Base-by-base conservation (phyloP, 2,329 filamentous ascomycete genomes). In the Bimuria novae-zelandiae region DNA sequence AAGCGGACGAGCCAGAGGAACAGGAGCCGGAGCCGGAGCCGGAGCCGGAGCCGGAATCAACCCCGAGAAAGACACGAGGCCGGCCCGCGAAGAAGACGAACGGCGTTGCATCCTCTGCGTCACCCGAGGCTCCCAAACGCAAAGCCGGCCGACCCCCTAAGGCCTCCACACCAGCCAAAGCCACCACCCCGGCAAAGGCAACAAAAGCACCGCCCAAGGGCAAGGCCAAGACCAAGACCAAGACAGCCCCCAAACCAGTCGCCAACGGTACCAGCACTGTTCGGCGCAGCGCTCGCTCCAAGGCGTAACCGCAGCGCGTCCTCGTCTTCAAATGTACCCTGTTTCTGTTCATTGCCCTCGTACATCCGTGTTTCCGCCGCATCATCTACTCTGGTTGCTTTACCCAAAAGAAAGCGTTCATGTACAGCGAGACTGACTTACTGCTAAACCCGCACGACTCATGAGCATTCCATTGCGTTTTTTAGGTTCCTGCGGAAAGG, bases 91-190 rank as follows among this genome's bases (percentile, higher is more conserved):
- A 35, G 39, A 62, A 62, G 27, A 45, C 60, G 3, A 64, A 62
- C 36, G 59, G 61, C 1, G 54, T 56, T 3, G 43, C 60, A 11
- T 36, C 57, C 17, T 51, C 59, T 7, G n/a, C n/a, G n/a, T n/a
- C n/a, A n/a, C 54, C 60, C 17, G 63, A 63, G 36, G 54, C 50
- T 33, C 45, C 52, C 21, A 47, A 39, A 21, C 39, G 27, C 22
- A 43, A 39, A 51, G 29, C 48, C 11, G 16, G n/a, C 14, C 14
- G 35, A 23, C 27, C 27, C 14, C 27, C 11, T 14, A 33, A 51
- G 30, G 29, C 16, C 16, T 6, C 41, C 25, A 43, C 41, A 16
- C 27, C 35, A 8, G 49, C 27, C 5, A 33, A 51, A 23, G 16
- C 32, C n/a, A 8, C 49, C 8, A 33, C 39, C 10, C 39, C 47